phyloP scores from a whole-genome alignment of 192 early-diverging fungal genomes.

The Mortierella claussenii region DNA sequence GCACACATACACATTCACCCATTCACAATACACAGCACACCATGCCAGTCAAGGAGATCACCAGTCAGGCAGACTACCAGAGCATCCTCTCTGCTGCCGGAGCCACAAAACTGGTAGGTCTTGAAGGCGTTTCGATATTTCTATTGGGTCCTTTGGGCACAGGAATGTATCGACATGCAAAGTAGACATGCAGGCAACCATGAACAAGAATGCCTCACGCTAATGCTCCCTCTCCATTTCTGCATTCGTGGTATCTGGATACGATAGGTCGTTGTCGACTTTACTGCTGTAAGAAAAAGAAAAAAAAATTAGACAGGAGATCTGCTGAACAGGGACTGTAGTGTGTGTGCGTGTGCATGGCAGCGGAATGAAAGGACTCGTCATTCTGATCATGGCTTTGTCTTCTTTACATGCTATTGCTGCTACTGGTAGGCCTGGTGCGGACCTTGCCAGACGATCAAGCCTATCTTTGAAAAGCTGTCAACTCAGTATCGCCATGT shows the following conservation, averaged over 20 bases:
- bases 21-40: neutral
- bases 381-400: too few species aligned
- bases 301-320: too few species aligned
- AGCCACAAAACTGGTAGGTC: slow-evolving; percentile 40
- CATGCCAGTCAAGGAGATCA: slow-evolving; percentile 50
- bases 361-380: too few species aligned
- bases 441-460: slow-evolving; percentile 64
- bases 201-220: too few species aligned
- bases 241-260: too few species aligned
- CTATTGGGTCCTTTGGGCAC: neutral
- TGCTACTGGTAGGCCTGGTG: slow-evolving; percentile 47
- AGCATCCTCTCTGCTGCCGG: slow-evolving; percentile 36
- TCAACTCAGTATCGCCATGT: slow-evolving; percentile 60
- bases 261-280: slow-evolving; percentile 66
- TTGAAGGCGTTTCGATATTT: neutral
- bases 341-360: too few species aligned
- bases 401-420: too few species aligned
- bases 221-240: too few species aligned
- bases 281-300: slow-evolving; percentile 58
- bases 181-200: too few species aligned
- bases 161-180: too few species aligned
- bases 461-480: slow-evolving; percentile 62
- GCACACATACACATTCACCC: too few species aligned
- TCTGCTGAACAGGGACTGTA: too few species aligned
- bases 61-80: slow-evolving; percentile 43